A percentile compares a stretch with the other conserved stretches of the same genome.
Conservation (phyloP, 208 protist species). For the Porcisia hertigi region DNA sequence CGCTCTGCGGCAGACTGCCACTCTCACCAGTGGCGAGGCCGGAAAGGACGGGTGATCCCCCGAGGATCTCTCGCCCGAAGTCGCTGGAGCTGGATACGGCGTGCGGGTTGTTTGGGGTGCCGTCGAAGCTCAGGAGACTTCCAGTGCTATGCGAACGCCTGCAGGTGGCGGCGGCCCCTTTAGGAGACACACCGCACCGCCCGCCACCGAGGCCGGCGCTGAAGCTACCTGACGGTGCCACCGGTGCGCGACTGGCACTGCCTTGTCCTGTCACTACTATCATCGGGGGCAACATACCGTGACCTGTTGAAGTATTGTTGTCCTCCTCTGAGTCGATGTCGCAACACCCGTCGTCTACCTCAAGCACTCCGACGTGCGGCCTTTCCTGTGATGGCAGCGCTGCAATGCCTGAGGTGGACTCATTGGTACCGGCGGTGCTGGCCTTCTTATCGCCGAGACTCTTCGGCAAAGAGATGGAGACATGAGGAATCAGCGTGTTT, state of each 20-base stretch:
- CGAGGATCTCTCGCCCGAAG: slow-evolving; percentile 4
- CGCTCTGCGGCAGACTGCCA: slow-evolving; percentile 5
- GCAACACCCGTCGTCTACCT: slow-evolving; percentile 12
- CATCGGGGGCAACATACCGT: background rate
- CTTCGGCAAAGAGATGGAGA: background rate
- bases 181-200: background rate
- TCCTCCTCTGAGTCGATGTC: slow-evolving; percentile 16
- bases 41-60: slow-evolving; percentile 9
- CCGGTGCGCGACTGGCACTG: background rate
- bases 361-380: background rate
- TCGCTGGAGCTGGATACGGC: slow-evolving; percentile 15
- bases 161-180: background rate
- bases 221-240: background rate
- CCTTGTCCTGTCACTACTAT: too few relatives aligned
- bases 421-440: background rate
- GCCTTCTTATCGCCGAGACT: background rate
- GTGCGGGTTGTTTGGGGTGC: background rate
- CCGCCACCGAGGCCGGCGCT: background rate
- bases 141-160: slow-evolving; percentile 4
- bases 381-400: background rate
- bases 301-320: background rate
- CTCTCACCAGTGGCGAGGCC: slow-evolving; percentile 4
- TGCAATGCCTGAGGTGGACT: background rate
- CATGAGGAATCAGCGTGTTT: too few relatives aligned
- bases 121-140: slow-evolving; percentile 12